Evolutionary conservation across 306 rosid species (phyloP).

Genomic region (Cicer chorassanicum): DNA sequence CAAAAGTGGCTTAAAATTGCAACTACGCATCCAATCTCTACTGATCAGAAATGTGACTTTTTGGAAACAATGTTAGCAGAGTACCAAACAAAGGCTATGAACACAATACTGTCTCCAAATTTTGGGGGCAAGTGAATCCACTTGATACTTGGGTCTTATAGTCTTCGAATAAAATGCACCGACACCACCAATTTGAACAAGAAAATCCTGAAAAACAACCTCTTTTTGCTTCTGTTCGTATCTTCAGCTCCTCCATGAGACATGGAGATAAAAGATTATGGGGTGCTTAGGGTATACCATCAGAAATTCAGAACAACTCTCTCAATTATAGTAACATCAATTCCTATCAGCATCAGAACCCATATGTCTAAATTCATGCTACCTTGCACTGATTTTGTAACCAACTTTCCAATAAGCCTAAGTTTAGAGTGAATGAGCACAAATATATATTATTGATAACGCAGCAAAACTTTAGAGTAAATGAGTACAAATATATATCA

Average conservation of each 20-base stretch:
- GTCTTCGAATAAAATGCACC: constrained; percentile 17
- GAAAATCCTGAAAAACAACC: neutral
- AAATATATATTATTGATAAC: neutral
- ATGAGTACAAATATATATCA: neutral
- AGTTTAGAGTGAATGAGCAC: neutral
- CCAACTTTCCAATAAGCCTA: neutral
- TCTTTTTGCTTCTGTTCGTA: neutral
- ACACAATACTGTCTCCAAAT: constrained; percentile 9
- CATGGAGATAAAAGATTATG: neutral
- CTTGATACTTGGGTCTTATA: neutral
- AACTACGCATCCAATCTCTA: neutral
- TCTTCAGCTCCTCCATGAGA: neutral
- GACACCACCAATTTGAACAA: neutral
- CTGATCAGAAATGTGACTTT: constrained; percentile 7
- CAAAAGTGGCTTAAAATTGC: constrained; percentile 25
- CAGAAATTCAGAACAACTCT: neutral
- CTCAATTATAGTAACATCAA: neutral
- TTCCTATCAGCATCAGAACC: neutral
- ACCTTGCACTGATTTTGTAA: neutral
- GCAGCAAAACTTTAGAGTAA: neutral
- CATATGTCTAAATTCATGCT: neutral
- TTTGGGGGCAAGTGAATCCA: constrained; percentile 24
- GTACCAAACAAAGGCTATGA: constrained; percentile 7
- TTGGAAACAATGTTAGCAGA: constrained; percentile 16
- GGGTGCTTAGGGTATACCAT: neutral